These are phyloP conservation scores for Chrysanthemum makinoi DNA, from an alignment of 129 eudicot species.

Conservation along the genomic window DNA sequence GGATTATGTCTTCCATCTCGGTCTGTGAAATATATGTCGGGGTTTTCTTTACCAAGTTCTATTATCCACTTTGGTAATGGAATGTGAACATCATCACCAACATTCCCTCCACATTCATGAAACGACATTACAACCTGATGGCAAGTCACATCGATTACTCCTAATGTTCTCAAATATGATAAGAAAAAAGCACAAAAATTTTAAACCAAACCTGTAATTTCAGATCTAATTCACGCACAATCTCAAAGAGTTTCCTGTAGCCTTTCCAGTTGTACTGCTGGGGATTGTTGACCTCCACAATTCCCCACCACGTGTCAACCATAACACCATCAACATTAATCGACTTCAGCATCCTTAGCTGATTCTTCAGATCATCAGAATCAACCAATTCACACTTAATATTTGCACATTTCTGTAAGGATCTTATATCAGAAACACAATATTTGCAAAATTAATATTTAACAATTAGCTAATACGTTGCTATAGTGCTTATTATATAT, in stretches of 20 bases:
- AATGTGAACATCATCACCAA: constrained; percentile 75
- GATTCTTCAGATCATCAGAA: constrained; percentile 49
- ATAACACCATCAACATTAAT: constrained; percentile 80
- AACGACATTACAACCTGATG: constrained; percentile 87
- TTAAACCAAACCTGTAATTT: constrained; percentile 61
- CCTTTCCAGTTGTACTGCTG: constrained; percentile 79
- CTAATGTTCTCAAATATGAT: no score
- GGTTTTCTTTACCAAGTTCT: constrained; percentile 69
- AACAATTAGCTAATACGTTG: no score
- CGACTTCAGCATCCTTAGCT: constrained; percentile 53
- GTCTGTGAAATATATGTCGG: constrained; percentile 78
- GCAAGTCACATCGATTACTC: constrained; percentile 12
- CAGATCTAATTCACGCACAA: constrained; percentile 60
- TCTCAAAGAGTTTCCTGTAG: constrained; percentile 62
- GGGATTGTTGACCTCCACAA: constrained; percentile 46
- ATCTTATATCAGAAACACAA: no score
- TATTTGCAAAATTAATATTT: no score
- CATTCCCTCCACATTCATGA: constrained; percentile 32
- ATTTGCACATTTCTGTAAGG: neutral
- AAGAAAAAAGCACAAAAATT: neutral
- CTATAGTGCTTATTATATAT: no score
- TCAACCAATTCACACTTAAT: constrained; percentile 52
- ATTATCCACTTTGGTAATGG: constrained; percentile 85
- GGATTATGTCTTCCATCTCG: constrained; percentile 67
- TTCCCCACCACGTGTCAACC: constrained; percentile 60